Evolutionary conservation across 768 basidiomycete species (phyloP).

Genomic region (Termitomyces sp.): DNA sequence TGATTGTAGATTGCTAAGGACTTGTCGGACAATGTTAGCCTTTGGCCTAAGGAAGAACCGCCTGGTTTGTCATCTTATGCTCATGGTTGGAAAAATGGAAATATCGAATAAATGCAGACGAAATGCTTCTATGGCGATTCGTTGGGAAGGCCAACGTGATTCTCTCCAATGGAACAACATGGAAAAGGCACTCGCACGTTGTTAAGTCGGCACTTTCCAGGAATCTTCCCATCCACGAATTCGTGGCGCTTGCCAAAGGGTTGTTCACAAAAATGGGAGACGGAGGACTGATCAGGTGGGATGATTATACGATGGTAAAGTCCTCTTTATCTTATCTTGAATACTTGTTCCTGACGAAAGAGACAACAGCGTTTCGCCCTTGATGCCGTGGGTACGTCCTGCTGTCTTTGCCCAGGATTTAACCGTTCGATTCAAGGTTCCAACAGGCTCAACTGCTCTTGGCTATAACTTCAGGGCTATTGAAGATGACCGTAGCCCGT

Average conservation of each 20-base stretch:
- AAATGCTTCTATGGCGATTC: conserved; percentile 22
- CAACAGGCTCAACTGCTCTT: conserved; percentile 22
- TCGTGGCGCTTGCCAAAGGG: conserved; percentile 21
- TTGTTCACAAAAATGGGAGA: conserved; percentile 23
- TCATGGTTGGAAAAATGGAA: conserved; percentile 16
- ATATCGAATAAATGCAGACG: conserved; percentile 25
- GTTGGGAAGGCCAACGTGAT: conserved; percentile 23
- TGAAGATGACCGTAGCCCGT: conserved; percentile 19
- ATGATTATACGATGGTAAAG: conserved; percentile 12
- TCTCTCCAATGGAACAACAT: conserved; percentile 28
- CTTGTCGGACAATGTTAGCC: conserved; percentile 10
- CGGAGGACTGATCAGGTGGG: conserved; percentile 21
- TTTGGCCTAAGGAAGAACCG: conserved; percentile 8
- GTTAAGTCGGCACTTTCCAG: conserved; percentile 25
- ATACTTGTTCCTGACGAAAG: background rate
- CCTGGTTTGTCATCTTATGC: conserved; percentile 15
- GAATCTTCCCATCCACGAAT: conserved; percentile 26
- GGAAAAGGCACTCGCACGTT: conserved; percentile 26
- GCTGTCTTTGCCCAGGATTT: background rate
- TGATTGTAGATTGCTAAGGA: background rate
- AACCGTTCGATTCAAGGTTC: too few relatives aligned
- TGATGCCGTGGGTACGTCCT: conserved; percentile 18
- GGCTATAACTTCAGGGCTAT: conserved; percentile 30
- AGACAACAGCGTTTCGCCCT: conserved; percentile 22
- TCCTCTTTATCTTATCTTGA: background rate